Evolutionary conservation across 1,139 yeast species (phyloP), one percentile per base, ranked within the genome.

Genomic region (Pichia sp.): DNA sequence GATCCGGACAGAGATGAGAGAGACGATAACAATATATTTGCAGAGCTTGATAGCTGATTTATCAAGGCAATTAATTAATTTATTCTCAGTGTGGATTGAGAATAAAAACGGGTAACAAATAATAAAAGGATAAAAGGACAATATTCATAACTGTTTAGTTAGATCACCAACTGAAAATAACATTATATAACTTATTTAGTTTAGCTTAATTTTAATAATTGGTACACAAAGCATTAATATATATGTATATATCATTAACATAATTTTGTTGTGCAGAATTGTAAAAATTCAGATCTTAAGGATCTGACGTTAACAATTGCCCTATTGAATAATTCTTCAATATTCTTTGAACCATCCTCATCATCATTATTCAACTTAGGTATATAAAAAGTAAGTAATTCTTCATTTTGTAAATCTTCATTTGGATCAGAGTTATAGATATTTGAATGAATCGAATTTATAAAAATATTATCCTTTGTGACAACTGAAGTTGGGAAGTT

Each of bases 401-500:
- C 74, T 54, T 77, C 75, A 29, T 59, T 56, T 5, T 32, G 22
- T 32, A 32, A 32, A 18, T 32, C 36, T 16, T 32, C 75, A 29
- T 58, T 56, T 6, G 50, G 8, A 32, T 49, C 45, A n/a, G 42
- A 27, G 32, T 34, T 40, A 39, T 52, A 56, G 16, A 35, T 39
- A 25, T 40, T 40, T 15, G 57, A 53, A 37, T 55, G 59, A 22
- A 54, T 54, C 4, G 55, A 45, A 39, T 62, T 61, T 20, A 48
- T 39, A 12, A 50, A 50, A 2, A 45, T 12, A 27, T 25, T 32
- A 13, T 41, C 36, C 9, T 41, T 23, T 11, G 42, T 23, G 75
- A 57, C 60, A 38, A 58, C 34, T 25, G 60, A 64, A 6, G 90
- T 77, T 2, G 89, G 89, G 47, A 90, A 68, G 62, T 89, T 96